phyloP scores from a whole-genome alignment of 23 red algal genomes.

The Gracilaria gracilis region DNA sequence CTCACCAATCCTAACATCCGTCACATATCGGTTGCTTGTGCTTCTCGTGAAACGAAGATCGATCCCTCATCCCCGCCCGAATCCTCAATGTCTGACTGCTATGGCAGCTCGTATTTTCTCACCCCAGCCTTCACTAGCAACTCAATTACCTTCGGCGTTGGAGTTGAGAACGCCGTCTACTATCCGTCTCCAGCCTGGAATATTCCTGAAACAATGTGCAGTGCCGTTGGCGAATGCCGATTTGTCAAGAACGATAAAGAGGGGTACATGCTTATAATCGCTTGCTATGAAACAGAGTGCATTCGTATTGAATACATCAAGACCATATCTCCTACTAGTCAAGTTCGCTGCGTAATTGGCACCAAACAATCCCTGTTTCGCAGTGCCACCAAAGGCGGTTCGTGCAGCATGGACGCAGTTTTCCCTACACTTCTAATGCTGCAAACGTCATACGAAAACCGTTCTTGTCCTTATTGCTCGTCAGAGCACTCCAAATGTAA shows the following conservation, averaged over 20 bases:
- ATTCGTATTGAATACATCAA: conserved; percentile 19
- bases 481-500: conserved; percentile 26
- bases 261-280: conserved; percentile 7
- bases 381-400: conserved; percentile 31
- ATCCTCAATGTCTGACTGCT: conserved; percentile 11
- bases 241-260: conserved; percentile 29
- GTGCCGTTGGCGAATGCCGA: conserved; percentile 19
- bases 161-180: conserved; percentile 7
- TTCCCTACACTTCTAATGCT: conserved; percentile 26
- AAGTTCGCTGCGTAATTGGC: conserved; percentile 18
- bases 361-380: not conserved
- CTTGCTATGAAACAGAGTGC: conserved; percentile 13
- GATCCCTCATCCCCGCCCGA: not conserved
- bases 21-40: not conserved
- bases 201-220: not conserved
- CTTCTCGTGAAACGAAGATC: conserved; percentile 19
- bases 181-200: conserved; percentile 9
- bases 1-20: conserved; percentile 8
- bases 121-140: conserved; percentile 30
- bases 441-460: conserved; percentile 19
- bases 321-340: conserved; percentile 8
- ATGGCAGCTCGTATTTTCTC: conserved; percentile 4
- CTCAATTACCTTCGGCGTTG: conserved; percentile 13
- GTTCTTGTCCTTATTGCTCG: conserved; percentile 1
- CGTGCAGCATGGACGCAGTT: conserved; percentile 5